Percentiles rank a stretch among this genome's conserved stretches.
phyloP scores from a whole-genome alignment of 768 basidiomycete genomes.

The Fomitopsis serialis region DNA sequence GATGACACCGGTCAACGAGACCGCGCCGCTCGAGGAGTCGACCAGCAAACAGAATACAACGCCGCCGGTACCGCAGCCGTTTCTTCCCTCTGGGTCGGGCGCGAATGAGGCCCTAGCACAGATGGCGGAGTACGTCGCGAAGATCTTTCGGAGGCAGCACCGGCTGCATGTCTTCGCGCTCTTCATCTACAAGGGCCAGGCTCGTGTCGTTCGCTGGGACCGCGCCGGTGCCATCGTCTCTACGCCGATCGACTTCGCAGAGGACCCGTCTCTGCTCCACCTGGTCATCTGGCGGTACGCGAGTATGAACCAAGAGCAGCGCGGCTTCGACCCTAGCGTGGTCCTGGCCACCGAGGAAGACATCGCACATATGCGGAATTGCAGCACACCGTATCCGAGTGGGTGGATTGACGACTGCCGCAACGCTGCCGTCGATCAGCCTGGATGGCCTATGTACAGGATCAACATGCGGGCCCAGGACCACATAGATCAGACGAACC shows the following conservation, averaged over 20 bases:
- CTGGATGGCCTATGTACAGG: constrained; percentile 1
- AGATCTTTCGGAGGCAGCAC: constrained; percentile 5
- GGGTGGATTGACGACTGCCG: not conserved
- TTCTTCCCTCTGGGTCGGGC: too few relatives aligned
- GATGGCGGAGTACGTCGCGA: constrained; percentile 1
- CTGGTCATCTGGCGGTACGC: not conserved
- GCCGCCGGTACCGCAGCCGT: too few relatives aligned
- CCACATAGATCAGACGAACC: not conserved
- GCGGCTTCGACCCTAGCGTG: constrained; percentile 5
- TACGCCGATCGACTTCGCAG: constrained; percentile 1
- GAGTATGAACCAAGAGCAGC: not conserved
- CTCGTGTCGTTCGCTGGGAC: constrained; percentile 6
- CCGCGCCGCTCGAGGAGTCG: too few relatives aligned
- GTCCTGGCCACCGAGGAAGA: not conserved
- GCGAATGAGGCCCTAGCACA: not conserved
- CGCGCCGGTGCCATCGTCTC: constrained; percentile 4
- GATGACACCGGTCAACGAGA: too few relatives aligned
- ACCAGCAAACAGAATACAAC: too few relatives aligned
- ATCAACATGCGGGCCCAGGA: not conserved
- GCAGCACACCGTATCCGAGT: not conserved
- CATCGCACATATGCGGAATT: not conserved
- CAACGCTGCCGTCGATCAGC: not conserved
- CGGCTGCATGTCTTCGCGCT: not conserved
- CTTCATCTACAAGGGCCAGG: not conserved
- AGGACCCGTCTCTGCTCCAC: not conserved